Base-by-base conservation (phyloP, 2,329 filamentous ascomycete species). In the Aspergillus cejpii region DNA sequence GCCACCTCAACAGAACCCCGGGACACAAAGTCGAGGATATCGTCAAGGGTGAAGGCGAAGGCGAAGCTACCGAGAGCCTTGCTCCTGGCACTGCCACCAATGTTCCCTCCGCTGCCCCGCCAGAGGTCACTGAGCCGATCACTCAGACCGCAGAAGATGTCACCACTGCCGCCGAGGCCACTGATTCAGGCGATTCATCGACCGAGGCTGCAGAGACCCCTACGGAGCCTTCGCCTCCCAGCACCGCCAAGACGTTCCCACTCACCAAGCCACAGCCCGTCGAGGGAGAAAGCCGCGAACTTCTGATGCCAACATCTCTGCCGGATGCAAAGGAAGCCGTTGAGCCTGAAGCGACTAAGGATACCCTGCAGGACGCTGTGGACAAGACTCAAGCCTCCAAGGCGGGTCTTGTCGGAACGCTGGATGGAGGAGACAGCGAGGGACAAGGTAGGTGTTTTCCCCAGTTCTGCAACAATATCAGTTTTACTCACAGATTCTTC, bases 381-480 rank as follows among this genome's bases (percentile, higher is more conserved):
- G 54, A 56, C 21, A 60, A 60, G 45, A 50, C 45, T 28, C 50
- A 56, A 31, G 51, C 53, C 38, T 50, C 56, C 37, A 56, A 59
- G 49, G 37, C 43, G 8, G 53, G 54, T 19, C 48, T 52, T 28
- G 19, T 55, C 12, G 44, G 47, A 19, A 27, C 48, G 11, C 20
- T 57, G 44, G 55, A 54, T 19, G 44, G 17, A 36, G 50, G 45
- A 8, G 44, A 51, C 24, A 39, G 28, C 6, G 44, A 57, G 39
- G 50, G 38, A 20, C 31, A 34, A 34, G 37, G 51, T 51, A 39
- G 44, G 57, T 58, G 53, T n/a, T 41, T 49, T 40, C 21, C n/a
- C 21, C 11, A 34, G n/a, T 38, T 19, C 26, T 28, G 17, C 12
- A 45, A 36, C 27, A 41, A 11, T 20, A 24, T 12, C 26, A 45